Conservation (phyloP, 2,329 filamentous ascomycete species). For the Aspergillus jensenii region DNA sequence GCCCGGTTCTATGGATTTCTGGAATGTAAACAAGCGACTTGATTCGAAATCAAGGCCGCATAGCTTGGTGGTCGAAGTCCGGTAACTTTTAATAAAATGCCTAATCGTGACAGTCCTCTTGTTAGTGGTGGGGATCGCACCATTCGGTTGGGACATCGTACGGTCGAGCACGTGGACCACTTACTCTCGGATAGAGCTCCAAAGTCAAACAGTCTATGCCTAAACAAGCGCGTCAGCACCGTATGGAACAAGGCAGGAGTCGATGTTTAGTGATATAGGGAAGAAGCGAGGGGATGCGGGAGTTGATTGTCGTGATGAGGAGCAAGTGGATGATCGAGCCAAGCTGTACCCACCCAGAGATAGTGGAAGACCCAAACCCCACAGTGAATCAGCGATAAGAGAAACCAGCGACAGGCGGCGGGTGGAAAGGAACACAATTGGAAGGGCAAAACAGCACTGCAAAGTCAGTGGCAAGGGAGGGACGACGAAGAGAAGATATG, state of each 20-base stretch:
- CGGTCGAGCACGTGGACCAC: slow-evolving; percentile 5
- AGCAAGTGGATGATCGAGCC: not conserved
- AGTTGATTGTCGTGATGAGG: slow-evolving; percentile 1
- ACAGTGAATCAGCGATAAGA: slow-evolving; percentile 12
- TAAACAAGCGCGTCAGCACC: not conserved
- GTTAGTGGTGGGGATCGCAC: not conserved
- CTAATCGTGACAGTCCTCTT: not conserved
- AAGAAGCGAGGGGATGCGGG: slow-evolving; percentile 1
- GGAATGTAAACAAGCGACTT: not conserved
- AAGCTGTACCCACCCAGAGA: slow-evolving; percentile 10
- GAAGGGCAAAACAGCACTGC: not conserved
- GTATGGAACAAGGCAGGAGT: not conserved
- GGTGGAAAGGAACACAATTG: slow-evolving; percentile 2
- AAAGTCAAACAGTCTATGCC: not conserved
- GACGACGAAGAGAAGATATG: slow-evolving; percentile 4
- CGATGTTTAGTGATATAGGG: not conserved
- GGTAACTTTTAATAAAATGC: not conserved
- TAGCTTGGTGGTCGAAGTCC: not conserved
- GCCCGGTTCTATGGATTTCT: not conserved
- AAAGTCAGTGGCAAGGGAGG: slow-evolving; percentile 5
- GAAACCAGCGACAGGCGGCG: not conserved
- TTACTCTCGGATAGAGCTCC: not conserved
- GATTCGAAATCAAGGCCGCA: slow-evolving; percentile 1
- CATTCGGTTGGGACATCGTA: not conserved
- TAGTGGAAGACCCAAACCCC: slow-evolving; percentile 11